Evolutionary conservation across 495 filamentous ascomycete species (phyloP).

Genomic region (Eremomyces bilateralis): DNA sequence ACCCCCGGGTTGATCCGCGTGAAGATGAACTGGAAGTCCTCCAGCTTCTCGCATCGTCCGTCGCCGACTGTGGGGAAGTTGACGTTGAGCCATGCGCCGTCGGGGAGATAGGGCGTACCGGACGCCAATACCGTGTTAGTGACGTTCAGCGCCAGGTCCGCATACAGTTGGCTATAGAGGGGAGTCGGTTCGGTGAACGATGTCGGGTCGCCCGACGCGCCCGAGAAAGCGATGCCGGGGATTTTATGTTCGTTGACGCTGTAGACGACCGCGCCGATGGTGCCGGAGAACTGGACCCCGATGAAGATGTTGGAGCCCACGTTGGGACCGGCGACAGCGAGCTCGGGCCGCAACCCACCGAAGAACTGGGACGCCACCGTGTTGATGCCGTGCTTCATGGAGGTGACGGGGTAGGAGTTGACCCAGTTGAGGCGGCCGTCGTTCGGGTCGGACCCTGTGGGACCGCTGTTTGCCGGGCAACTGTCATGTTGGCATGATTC

Average conservation of each 20-base stretch:
- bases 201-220: slow-evolving; percentile 25
- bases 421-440: slow-evolving; percentile 42
- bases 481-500: slow-evolving; percentile 32
- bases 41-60: too few relatives aligned
- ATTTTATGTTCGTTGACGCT: slow-evolving; percentile 30
- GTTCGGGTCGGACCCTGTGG: slow-evolving; percentile 31
- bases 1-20: neutral
- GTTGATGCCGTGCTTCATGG: slow-evolving; percentile 41
- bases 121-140: slow-evolving; percentile 28
- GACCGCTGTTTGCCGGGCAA: slow-evolving; percentile 31
- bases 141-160: slow-evolving; percentile 34
- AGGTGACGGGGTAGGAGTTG: slow-evolving; percentile 44
- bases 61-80: slow-evolving; percentile 28
- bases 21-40: too few relatives aligned
- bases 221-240: slow-evolving; percentile 43
- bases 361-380: slow-evolving; percentile 29
- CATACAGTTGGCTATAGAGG: slow-evolving; percentile 32
- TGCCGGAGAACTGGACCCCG: slow-evolving; percentile 33
- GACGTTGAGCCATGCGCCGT: slow-evolving; percentile 39
- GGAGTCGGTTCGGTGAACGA: slow-evolving; percentile 30
- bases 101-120: slow-evolving; percentile 37
- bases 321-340: slow-evolving; percentile 43
- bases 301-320: slow-evolving; percentile 37
- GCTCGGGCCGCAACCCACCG: slow-evolving; percentile 24
- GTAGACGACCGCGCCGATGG: slow-evolving; percentile 36